These are phyloP conservation scores for Candida stauntonica DNA, from an alignment of 805 yeast species.

Conservation along the genomic window DNA sequence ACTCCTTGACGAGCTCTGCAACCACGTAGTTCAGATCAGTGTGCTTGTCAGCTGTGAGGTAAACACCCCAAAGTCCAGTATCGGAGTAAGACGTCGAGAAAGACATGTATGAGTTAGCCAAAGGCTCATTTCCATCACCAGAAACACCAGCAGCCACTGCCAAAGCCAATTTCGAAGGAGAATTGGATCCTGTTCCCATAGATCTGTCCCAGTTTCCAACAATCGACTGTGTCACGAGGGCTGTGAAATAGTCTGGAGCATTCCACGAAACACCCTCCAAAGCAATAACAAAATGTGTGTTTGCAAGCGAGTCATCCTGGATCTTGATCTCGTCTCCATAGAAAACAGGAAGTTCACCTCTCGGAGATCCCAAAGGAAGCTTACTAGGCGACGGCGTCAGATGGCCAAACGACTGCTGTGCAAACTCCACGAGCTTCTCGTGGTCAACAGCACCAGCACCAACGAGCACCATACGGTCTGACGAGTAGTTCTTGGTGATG, in stretches of 20 bases:
- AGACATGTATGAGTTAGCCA: constrained; percentile 94
- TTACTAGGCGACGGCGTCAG: constrained; percentile 50
- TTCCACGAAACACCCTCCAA: constrained; percentile 99
- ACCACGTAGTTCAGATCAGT: constrained; percentile 62
- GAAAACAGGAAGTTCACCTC: constrained; percentile 70
- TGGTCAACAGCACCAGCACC: constrained; percentile 95
- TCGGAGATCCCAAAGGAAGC: constrained; percentile 62
- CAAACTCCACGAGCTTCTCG: constrained; percentile 71
- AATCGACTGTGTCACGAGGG: constrained; percentile 92
- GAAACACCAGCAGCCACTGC: constrained; percentile 55
- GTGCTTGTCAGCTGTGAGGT: constrained; percentile 71
- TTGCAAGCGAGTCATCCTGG: constrained; percentile 77
- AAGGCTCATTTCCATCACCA: constrained; percentile 52
- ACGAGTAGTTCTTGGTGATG: constrained; percentile 82
- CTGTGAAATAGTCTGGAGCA: constrained; percentile 91
- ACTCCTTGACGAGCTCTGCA: constrained; percentile 75
- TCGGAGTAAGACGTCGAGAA: constrained; percentile 96
- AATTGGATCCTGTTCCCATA: constrained; percentile 73
- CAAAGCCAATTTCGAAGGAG: constrained; percentile 78
- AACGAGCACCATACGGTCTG: constrained; percentile 97
- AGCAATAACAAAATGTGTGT: constrained; percentile 87
- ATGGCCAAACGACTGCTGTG: constrained; percentile 72
- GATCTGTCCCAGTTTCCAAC: constrained; percentile 98
- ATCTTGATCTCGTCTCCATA: constrained; percentile 83
- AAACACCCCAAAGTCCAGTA: constrained; percentile 97